These are phyloP conservation scores for Persicaria maculosa DNA, from an alignment of 148 eudicot species.

Conservation along the genomic window DNA sequence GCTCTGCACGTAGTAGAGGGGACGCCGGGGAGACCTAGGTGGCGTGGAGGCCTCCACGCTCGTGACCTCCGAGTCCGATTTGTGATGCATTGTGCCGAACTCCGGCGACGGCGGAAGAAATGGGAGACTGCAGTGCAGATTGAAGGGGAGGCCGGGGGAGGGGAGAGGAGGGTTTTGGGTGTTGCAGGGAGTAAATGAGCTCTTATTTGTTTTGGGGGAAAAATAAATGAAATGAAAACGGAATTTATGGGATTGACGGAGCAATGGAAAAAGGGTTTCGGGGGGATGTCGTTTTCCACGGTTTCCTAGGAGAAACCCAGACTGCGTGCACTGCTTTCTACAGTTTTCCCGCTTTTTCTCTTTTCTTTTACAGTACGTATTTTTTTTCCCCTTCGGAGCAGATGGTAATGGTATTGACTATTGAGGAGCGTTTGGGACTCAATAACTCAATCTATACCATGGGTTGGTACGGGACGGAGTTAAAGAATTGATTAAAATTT, in stretches of 20 bases:
- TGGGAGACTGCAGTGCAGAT: too few relatives aligned
- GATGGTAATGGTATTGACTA: too few relatives aligned
- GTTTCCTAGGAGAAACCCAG: background rate
- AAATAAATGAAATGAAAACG: too few relatives aligned
- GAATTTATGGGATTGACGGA: too few relatives aligned
- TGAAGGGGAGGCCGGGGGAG: background rate
- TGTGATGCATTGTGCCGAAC: constrained; percentile 40
- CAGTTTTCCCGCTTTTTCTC: too few relatives aligned
- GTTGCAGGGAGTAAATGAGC: background rate
- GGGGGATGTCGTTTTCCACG: background rate
- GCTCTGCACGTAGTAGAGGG: constrained; percentile 76
- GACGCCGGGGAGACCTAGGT: constrained; percentile 54
- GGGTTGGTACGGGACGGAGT: too few relatives aligned
- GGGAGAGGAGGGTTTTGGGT: background rate
- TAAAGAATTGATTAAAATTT: too few relatives aligned
- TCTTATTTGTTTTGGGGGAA: background rate
- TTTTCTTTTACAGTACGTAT: too few relatives aligned
- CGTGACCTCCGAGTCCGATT: constrained; percentile 76
- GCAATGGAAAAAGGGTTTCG: background rate
- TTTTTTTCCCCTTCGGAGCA: too few relatives aligned
- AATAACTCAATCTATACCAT: too few relatives aligned
- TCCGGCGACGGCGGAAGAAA: too few relatives aligned
- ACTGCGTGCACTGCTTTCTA: background rate
- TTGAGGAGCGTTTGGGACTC: too few relatives aligned
- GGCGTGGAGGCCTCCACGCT: constrained; percentile 58